These are phyloP conservation scores for Plasmodium vivax DNA, from an alignment of 169 alveolate species.

Conservation along the genomic window DNA sequence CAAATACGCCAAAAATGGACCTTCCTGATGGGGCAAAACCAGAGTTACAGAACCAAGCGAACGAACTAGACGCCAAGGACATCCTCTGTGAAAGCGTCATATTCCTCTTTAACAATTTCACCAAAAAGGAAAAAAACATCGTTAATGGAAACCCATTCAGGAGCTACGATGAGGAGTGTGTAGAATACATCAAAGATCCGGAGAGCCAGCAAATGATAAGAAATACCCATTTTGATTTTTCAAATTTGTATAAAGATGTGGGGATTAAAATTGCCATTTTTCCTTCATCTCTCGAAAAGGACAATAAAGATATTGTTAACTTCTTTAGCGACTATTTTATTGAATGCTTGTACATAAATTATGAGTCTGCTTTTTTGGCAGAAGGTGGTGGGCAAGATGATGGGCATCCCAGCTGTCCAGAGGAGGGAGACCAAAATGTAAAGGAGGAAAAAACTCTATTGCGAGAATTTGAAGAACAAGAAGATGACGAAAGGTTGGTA, in stretches of 20 bases:
- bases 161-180: slow-evolving; percentile 35
- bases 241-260: slow-evolving; percentile 50
- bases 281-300: slow-evolving; percentile 37
- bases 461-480: slow-evolving; percentile 9
- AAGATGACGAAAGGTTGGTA: slow-evolving; percentile 45
- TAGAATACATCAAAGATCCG: slow-evolving; percentile 34
- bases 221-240: slow-evolving; percentile 58
- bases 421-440: neutral
- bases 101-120: slow-evolving; percentile 42
- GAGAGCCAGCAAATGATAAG: slow-evolving; percentile 14
- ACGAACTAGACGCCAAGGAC: slow-evolving; percentile 13
- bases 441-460: neutral
- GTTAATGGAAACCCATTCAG: slow-evolving; percentile 46
- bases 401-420: neutral
- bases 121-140: slow-evolving; percentile 6
- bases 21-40: neutral
- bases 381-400: neutral
- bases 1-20: too few relatives aligned
- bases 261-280: slow-evolving; percentile 65
- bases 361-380: neutral
- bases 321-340: slow-evolving; percentile 65
- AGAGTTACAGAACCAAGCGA: neutral
- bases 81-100: slow-evolving; percentile 52
- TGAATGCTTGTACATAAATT: slow-evolving; percentile 56
- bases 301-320: slow-evolving; percentile 12